phyloP scores from a whole-genome alignment of 1,284 basidiomycete genomes.

The Cystobasidium pallidum region DNA sequence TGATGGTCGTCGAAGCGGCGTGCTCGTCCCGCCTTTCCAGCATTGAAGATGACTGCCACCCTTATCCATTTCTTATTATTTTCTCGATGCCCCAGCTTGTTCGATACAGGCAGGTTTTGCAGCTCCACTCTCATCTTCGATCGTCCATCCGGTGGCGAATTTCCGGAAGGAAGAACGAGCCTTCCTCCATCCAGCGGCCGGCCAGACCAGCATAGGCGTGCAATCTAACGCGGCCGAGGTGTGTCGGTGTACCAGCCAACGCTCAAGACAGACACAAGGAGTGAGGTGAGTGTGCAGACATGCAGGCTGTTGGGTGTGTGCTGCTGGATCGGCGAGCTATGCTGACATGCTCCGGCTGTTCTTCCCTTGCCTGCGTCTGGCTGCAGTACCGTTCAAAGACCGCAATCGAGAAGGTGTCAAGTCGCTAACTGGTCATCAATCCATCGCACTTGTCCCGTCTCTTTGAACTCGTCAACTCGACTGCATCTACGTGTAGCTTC shows the following conservation, averaged over 20 bases:
- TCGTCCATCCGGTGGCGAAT: not conserved
- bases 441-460: not conserved
- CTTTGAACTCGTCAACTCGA: not conserved
- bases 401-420: conserved; percentile 21
- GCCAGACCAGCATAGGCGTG: not conserved
- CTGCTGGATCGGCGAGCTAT: not conserved
- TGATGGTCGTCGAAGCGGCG: too few species aligned
- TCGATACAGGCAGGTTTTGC: conserved; percentile 4
- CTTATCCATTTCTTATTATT: too few species aligned
- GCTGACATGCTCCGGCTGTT: conserved; percentile 13
- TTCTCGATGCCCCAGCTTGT: too few species aligned
- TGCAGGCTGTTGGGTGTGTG: not conserved
- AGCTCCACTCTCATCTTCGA: not conserved
- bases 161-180: conserved; percentile 1
- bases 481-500: conserved; percentile 45
- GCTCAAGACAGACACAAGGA: conserved; percentile 24
- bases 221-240: not conserved
- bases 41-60: too few species aligned
- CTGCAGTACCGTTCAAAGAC: conserved; percentile 12
- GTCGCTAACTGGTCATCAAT: not conserved
- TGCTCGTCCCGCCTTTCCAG: too few species aligned
- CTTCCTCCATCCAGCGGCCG: not conserved
- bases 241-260: conserved; percentile 17
- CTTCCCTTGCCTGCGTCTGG: not conserved
- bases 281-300: conserved; percentile 23